Base-by-base conservation (phyloP, 108 stramenopile genomes). In the Bacterosira constricta region DNA sequence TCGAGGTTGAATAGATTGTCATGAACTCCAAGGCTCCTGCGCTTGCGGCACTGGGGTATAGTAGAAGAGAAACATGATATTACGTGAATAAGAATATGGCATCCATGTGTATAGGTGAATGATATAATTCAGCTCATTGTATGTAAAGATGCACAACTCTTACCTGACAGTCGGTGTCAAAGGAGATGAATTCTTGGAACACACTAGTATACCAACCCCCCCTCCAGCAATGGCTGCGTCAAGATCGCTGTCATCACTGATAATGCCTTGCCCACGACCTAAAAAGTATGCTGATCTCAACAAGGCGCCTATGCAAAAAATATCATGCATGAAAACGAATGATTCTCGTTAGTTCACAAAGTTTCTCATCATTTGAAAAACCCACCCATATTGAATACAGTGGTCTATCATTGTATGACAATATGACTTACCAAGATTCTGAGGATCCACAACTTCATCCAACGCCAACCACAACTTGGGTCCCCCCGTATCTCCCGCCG, bases 361-460 rank as follows among this genome's bases (percentile, higher is more conserved):
- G n/a, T n/a, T n/a, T n/a, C n/a, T n/a, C n/a, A n/a, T n/a, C n/a
- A n/a, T n/a, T n/a, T n/a, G n/a, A n/a, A n/a, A n/a, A n/a, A n/a
- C n/a, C n/a, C n/a, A n/a, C n/a, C n/a, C n/a, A n/a, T n/a, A n/a
- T n/a, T n/a, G n/a, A n/a, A n/a, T n/a, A n/a, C n/a, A n/a, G n/a
- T n/a, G n/a, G n/a, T n/a, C n/a, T n/a, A n/a, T n/a, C n/a, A n/a
- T n/a, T n/a, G n/a, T n/a, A n/a, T n/a, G n/a, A n/a, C n/a, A n/a
- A n/a, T n/a, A n/a, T n/a, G 17, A 54, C 55, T 56, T 32, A 56
- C 90, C 90, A n/a, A 97, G 71, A 68, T 97, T 97, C 63, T 96
- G 94, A 27, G 96, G 96, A 78, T 97, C 96, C 8, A 90, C 90
- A 11, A 97, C 92, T 73, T 95, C 93, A 72, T 97, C 96, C 52